These are phyloP conservation scores for Hyaloscypha finlandica DNA, from an alignment of 495 filamentous ascomycete species.

Conservation along the genomic window DNA sequence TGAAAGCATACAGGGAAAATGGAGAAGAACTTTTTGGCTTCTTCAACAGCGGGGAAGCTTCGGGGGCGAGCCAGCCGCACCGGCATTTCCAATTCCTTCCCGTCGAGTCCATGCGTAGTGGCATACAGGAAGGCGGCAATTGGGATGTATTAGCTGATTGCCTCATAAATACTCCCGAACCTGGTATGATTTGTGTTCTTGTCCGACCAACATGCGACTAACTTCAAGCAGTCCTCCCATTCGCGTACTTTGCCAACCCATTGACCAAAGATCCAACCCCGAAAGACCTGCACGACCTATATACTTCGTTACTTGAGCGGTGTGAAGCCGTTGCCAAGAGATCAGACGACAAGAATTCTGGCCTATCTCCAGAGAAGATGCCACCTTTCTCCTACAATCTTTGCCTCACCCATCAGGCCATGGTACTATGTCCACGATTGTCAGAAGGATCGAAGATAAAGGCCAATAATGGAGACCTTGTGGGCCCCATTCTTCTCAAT, in stretches of 20 bases:
- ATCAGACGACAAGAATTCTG: background rate
- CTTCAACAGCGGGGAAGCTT: constrained; percentile 78
- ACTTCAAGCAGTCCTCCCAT: constrained; percentile 42
- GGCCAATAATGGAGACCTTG: constrained; percentile 20
- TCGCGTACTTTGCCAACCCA: constrained; percentile 51
- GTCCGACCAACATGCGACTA: background rate
- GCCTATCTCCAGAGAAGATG: constrained; percentile 34
- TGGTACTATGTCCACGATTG: constrained; percentile 69
- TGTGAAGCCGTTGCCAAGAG: constrained; percentile 25
- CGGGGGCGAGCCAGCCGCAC: constrained; percentile 80
- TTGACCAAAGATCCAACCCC: constrained; percentile 44
- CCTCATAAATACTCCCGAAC: constrained; percentile 27
- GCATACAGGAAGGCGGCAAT: constrained; percentile 23
- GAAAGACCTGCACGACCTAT: constrained; percentile 46
- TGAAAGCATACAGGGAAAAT: constrained; percentile 56
- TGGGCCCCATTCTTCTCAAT: constrained; percentile 68
- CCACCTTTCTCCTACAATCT: constrained; percentile 79
- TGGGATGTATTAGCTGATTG: constrained; percentile 59
- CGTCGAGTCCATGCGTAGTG: constrained; percentile 64
- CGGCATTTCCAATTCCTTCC: constrained; percentile 79
- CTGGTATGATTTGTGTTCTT: constrained; percentile 5
- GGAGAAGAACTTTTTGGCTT: constrained; percentile 66
- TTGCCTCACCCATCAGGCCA: constrained; percentile 66
- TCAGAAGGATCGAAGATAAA: constrained; percentile 44
- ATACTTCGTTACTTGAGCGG: constrained; percentile 55